Evolutionary conservation across 2,329 filamentous ascomycete genomes (phyloP).

Genomic region (Aspergillus felis): DNA sequence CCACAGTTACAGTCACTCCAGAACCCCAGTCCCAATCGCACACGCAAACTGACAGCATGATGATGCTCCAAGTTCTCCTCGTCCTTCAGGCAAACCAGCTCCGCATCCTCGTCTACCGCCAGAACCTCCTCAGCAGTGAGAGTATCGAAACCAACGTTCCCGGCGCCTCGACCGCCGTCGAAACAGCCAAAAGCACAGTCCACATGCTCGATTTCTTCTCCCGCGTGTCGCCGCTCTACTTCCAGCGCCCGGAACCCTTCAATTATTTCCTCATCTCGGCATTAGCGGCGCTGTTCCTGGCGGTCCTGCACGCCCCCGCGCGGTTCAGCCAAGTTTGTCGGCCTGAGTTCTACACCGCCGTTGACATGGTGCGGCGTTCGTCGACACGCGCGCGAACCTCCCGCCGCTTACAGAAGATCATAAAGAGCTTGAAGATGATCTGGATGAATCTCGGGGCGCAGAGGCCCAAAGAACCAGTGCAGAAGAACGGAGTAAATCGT

Average conservation of each 20-base stretch:
- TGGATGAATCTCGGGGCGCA: conserved; percentile 46
- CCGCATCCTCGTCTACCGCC: conserved; percentile 44
- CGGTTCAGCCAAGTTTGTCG: conserved; percentile 38
- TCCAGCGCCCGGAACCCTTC: conserved; percentile 38
- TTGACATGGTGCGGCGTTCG: conserved; percentile 57
- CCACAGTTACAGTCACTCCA: background rate
- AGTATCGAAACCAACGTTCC: conserved; percentile 35
- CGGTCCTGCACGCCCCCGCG: conserved; percentile 44
- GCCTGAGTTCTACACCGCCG: conserved; percentile 50
- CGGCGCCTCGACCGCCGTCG: conserved; percentile 40
- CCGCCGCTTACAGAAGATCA: conserved; percentile 56
- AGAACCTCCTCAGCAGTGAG: conserved; percentile 38
- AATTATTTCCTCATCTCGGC: conserved; percentile 43
- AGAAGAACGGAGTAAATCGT: background rate
- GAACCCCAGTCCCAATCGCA: background rate
- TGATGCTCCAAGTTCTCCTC: conserved; percentile 41
- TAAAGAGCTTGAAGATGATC: conserved; percentile 55
- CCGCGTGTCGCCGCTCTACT: conserved; percentile 36
- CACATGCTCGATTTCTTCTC: conserved; percentile 38
- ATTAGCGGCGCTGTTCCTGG: conserved; percentile 40
- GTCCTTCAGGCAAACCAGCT: conserved; percentile 47
- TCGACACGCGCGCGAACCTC: conserved; percentile 54
- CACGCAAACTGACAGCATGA: conserved; percentile 30
- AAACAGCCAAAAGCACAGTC: conserved; percentile 37
- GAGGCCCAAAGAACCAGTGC: background rate